Conservation (phyloP, 139 green algal species). For the Ettlia oleoabundans region DNA sequence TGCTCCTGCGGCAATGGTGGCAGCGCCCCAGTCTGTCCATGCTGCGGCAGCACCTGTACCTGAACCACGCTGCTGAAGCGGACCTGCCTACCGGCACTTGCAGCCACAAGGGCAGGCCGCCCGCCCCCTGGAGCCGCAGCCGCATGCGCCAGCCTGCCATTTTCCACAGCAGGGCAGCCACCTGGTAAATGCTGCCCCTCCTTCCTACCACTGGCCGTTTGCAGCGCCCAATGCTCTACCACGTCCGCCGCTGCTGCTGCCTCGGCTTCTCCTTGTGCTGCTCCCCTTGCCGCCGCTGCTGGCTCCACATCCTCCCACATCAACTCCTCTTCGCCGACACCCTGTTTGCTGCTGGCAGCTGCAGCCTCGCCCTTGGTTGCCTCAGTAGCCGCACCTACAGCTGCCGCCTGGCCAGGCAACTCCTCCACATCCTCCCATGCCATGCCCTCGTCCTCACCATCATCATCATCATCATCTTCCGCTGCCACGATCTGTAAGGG, state of each 20-base stretch:
- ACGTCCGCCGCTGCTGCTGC: background rate
- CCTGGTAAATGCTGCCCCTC: background rate
- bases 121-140: background rate
- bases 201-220: background rate
- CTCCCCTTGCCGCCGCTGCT: too few relatives aligned
- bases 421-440: constrained; percentile 1
- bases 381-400: too few relatives aligned
- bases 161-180: too few relatives aligned
- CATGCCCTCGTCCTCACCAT: constrained; percentile 22
- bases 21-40: background rate
- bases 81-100: background rate
- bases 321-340: too few relatives aligned
- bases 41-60: background rate
- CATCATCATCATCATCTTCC: constrained; percentile 24
- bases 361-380: too few relatives aligned
- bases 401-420: background rate
- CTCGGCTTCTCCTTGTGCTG: constrained; percentile 31
- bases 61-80: background rate
- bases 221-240: background rate
- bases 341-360: too few relatives aligned
- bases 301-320: too few relatives aligned
- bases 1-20: too few relatives aligned
- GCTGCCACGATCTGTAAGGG: background rate
- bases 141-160: background rate
- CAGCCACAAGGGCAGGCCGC: background rate